Evolutionary conservation across 2,329 filamentous ascomycete species (phyloP).

Genomic region (Trichoderma arundinaceum): DNA sequence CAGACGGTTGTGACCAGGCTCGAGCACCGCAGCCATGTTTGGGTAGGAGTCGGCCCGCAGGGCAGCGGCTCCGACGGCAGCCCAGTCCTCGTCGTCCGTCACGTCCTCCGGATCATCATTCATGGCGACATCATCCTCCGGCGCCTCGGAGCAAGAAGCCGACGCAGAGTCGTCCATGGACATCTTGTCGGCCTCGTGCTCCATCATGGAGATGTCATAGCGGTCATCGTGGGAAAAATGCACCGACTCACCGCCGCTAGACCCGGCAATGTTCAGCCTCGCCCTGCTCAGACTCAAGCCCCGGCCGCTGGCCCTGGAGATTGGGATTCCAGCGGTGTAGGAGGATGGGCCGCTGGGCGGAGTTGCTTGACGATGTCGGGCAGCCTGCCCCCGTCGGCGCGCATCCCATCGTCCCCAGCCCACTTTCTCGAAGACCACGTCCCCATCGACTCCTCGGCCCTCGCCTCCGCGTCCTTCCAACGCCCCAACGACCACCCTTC

Average conservation of each 20-base stretch:
- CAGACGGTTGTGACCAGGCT: slow-evolving; percentile 54
- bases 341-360: slow-evolving; percentile 44
- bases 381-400: slow-evolving; percentile 68
- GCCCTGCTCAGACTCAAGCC: slow-evolving; percentile 54
- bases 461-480: slow-evolving; percentile 78
- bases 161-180: slow-evolving; percentile 75
- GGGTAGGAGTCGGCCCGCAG: slow-evolving; percentile 72
- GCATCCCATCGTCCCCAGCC: slow-evolving; percentile 98
- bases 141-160: slow-evolving; percentile 77
- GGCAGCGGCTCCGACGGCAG: slow-evolving; percentile 82
- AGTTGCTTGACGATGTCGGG: slow-evolving; percentile 53
- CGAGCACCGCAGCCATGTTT: slow-evolving; percentile 57
- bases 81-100: slow-evolving; percentile 97
- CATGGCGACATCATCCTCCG: slow-evolving; percentile 68
- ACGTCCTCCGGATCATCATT: slow-evolving; percentile 81
- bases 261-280: slow-evolving; percentile 57
- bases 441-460: slow-evolving; percentile 66
- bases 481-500: slow-evolving; percentile 88
- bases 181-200: slow-evolving; percentile 94
- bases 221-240: slow-evolving; percentile 76
- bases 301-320: slow-evolving; percentile 51
- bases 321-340: slow-evolving; percentile 62
- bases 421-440: slow-evolving; percentile 90
- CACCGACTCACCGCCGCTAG: slow-evolving; percentile 72
- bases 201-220: slow-evolving; percentile 70